Base-by-base conservation (phyloP, 2,329 filamentous ascomycete species). In the Elsinoe necatrix region DNA sequence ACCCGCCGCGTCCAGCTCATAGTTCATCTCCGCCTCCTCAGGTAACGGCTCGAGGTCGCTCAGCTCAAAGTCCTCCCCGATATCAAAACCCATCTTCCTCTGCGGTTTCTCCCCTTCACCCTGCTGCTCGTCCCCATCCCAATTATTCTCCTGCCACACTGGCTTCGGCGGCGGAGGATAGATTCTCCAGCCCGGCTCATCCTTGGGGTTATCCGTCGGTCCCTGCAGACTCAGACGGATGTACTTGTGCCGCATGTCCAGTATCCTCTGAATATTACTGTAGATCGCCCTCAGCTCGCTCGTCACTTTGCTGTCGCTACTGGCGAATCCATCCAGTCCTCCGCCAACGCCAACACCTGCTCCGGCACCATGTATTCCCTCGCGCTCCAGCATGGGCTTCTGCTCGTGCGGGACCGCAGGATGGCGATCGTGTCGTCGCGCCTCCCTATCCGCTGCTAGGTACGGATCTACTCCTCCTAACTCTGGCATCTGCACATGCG, bases 151-250 rank as follows among this genome's bases (percentile, higher is more conserved):
- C 27, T 84, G 80, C 92, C 93, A 97, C 1, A 89, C 88, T 14
- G 93, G 93, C 65, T 95, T 88, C 4, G 92, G 93, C 3, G 91
- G 91, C 12, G 88, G 83, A 8, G 93, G 93, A 65, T 97, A 97
- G 43, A 98, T 89, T 55, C 80, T 79, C 92, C 92, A 98, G 51
- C 77, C 80, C 0, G 84, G 79, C 16, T 86, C 81, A 68, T 97
- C 90, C 64, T 89, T 89, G 1, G 93, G 93, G 63, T 97, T 96
- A 67, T 95, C 89, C 11, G 82, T 80, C 6, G 85, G 80, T 8
- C 86, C 81, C 67, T 98, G 93, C 18, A 91, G 75, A 0, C 93
- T 97, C 14, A 96, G 72, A 1, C 82, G 77, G 54, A 97, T 88
- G 71, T 97, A 98, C 65, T 89, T 95, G 69, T 90, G 85, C 59